phyloP scores from a whole-genome alignment of 805 yeast species.

The Spathaspora sp. region DNA sequence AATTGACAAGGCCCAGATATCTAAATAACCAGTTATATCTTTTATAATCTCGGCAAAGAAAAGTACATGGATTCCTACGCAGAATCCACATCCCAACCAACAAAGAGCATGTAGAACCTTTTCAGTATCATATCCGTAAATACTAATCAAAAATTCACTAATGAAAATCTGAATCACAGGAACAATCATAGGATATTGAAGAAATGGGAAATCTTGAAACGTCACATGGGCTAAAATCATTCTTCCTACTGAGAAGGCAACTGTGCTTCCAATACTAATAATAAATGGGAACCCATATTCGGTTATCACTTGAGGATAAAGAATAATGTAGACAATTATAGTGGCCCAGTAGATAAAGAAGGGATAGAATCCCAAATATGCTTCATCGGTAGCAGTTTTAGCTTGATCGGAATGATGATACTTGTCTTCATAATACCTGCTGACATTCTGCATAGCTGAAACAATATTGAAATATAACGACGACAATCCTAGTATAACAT shows the following conservation, averaged over 20 bases:
- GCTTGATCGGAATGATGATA: conserved; percentile 19
- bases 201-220: conserved; percentile 67
- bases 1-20: conserved; percentile 80
- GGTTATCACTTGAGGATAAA: conserved; percentile 50
- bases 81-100: conserved; percentile 65
- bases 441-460: conserved; percentile 63
- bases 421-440: conserved; percentile 37
- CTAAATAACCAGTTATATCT: conserved; percentile 76
- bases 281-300: conserved; percentile 52
- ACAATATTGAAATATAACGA: conserved; percentile 61
- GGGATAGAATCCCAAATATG: conserved; percentile 60
- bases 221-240: conserved; percentile 87
- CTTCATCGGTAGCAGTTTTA: conserved; percentile 38
- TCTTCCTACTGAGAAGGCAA: conserved; percentile 88
- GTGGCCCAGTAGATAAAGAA: conserved; percentile 53
- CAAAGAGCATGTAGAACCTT: conserved; percentile 48
- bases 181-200: conserved; percentile 66
- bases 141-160: conserved; percentile 28
- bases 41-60: conserved; percentile 76
- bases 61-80: conserved; percentile 64
- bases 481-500: conserved; percentile 48
- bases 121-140: conserved; percentile 37
- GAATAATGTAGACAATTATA: conserved; percentile 43
- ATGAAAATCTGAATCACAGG: conserved; percentile 49
- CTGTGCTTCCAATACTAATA: conserved; percentile 66